These are phyloP conservation scores for Polygonum aviculare DNA, from an alignment of 148 eudicot genomes.

Conservation along the genomic window DNA sequence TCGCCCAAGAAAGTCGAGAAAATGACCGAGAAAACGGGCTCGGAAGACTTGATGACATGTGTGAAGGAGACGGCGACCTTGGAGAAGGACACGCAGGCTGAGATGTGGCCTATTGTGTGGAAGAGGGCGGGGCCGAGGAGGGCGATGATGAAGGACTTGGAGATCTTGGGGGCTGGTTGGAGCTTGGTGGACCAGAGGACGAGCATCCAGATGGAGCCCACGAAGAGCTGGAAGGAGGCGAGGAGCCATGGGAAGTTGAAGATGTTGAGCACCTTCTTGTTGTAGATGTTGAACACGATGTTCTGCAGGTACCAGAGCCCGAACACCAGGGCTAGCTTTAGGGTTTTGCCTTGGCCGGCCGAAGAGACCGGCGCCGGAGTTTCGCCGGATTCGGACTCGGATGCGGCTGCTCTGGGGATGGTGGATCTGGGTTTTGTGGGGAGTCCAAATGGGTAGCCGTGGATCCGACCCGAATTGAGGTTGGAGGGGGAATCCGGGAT, in stretches of 20 bases:
- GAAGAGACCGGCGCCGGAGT: background rate
- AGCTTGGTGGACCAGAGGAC: conserved; percentile 65
- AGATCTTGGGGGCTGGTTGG: conserved; percentile 69
- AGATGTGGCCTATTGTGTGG: conserved; percentile 86
- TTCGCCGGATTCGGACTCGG: conserved; percentile 21
- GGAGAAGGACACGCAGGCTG: conserved; percentile 85
- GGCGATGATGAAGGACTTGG: conserved; percentile 58
- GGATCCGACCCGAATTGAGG: conserved; percentile 5
- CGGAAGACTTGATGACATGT: conserved; percentile 80
- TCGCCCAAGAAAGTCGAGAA: conserved; percentile 74
- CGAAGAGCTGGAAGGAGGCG: conserved; percentile 79
- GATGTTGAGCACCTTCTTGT: conserved; percentile 68
- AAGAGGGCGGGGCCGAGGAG: conserved; percentile 80
- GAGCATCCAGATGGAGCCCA: conserved; percentile 75
- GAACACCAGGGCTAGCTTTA: conserved; percentile 58
- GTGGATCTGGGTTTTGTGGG: conserved; percentile 25
- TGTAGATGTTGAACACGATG: conserved; percentile 76
- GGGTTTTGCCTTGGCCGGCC: conserved; percentile 25
- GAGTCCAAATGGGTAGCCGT: conserved; percentile 23
- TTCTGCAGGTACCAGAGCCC: conserved; percentile 89
- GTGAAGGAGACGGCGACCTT: conserved; percentile 94
- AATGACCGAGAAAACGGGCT: conserved; percentile 72
- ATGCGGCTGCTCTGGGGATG: conserved; percentile 30
- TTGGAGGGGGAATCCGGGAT: conserved; percentile 27
- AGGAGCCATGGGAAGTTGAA: conserved; percentile 91